phyloP scores from a whole-genome alignment of 208 protist genomes.

The Trichomonas gallinae region DNA sequence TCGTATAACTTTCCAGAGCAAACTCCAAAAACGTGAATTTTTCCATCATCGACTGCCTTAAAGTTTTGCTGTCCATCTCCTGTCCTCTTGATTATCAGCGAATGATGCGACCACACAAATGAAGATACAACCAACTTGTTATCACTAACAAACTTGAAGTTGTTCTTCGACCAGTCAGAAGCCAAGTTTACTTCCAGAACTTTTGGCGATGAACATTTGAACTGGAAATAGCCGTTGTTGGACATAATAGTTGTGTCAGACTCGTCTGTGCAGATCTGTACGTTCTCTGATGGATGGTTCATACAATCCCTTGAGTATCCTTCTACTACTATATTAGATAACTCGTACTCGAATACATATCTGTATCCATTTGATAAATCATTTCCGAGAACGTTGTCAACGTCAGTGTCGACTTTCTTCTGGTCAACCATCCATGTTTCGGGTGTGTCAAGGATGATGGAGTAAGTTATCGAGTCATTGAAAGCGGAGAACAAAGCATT shows the following conservation, averaged over 20 bases:
- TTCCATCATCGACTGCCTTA: not conserved
- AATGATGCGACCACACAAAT: not conserved
- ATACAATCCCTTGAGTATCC: not conserved
- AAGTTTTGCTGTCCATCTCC: not conserved
- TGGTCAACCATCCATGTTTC: not conserved
- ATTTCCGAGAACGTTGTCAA: not conserved
- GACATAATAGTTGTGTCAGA: constrained; percentile 18
- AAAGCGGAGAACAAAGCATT: not conserved
- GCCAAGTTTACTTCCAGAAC: not conserved
- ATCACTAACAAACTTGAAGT: not conserved
- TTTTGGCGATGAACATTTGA: not conserved
- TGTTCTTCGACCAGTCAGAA: not conserved
- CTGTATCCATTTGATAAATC: not conserved
- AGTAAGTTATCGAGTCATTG: not conserved
- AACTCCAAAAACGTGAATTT: not conserved
- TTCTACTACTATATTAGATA: not conserved
- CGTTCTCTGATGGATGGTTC: not conserved
- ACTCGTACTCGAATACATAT: not conserved
- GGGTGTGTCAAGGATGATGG: not conserved
- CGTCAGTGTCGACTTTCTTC: not conserved
- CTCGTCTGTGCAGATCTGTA: not conserved
- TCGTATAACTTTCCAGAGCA: constrained; percentile 14
- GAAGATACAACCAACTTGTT: not conserved
- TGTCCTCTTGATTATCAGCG: not conserved
- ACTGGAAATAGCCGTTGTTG: constrained; percentile 15